Evolutionary conservation across 305 asterid species (phyloP).

Genomic region (Solanum aculeatissimum): DNA sequence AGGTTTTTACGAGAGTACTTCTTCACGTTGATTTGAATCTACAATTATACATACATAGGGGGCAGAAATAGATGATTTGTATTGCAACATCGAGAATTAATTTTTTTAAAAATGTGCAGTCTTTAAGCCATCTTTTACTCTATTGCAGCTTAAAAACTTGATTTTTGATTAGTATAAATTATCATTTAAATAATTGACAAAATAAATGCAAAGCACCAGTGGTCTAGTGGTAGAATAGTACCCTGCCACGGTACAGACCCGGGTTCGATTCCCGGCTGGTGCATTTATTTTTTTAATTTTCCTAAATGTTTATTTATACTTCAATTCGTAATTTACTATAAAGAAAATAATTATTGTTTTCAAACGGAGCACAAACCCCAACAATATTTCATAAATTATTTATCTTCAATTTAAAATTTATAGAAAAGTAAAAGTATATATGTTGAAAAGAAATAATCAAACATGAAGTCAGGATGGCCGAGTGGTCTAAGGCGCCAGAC

Average conservation of each 20-base stretch:
- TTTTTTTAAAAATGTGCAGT: background rate
- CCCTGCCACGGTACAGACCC: conserved; percentile 75
- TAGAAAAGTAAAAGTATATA: too few relatives aligned
- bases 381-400: too few relatives aligned
- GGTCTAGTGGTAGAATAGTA: conserved; percentile 70
- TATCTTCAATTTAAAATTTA: too few relatives aligned
- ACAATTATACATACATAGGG: background rate
- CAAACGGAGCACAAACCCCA: too few relatives aligned
- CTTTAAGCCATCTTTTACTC: too few relatives aligned
- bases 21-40: background rate
- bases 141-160: too few relatives aligned
- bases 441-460: too few relatives aligned
- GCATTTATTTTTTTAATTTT: conserved; percentile 16
- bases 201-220: background rate
- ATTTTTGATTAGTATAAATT: too few relatives aligned
- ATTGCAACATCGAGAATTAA: background rate
- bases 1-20: background rate
- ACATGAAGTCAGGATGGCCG: conserved; percentile 22
- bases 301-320: too few relatives aligned
- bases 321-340: too few relatives aligned
- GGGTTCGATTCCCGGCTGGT: conserved; percentile 76
- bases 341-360: too few relatives aligned
- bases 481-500: conserved; percentile 42
- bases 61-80: background rate
- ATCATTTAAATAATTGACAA: too few relatives aligned